Base-by-base conservation (phyloP, 371 early-diverging fungal species). In the Blakeslea trispora region DNA sequence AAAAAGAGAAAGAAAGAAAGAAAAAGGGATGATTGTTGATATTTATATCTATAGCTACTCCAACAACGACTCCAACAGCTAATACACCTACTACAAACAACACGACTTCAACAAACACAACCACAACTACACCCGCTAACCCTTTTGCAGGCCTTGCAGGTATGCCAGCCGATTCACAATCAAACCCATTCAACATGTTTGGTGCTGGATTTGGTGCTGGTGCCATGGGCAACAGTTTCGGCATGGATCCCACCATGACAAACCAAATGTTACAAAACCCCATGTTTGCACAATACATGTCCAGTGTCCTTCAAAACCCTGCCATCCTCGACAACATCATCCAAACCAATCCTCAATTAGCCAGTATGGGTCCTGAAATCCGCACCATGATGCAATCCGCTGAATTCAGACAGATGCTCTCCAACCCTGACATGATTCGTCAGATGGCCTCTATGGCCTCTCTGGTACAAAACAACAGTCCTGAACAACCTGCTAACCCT, bases 361-460 rank as follows among this genome's bases (percentile, higher is more conserved):
- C 91, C 18, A 66, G 73, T 56, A 86, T 93, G 83, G 93, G 91
- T 10, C 96, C 96, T 39, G 86, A 94, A 69, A 81, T 94, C 68
- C 88, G 94, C 43, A 78, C 82, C 61, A 85, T 88, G 84, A 78
- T 91, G 69, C 82, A 79, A 45, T 82, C 88, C 50, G 92, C 93
- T 0, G 86, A 89, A 59, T 91, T 95, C 58, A 81, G 91, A 67
- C 83, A 88, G 34, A 90, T 95, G 87, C 80, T 94, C 59, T 63
- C 91, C 53, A 90, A 95, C 69, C 96, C 96, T 21, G 84, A 94
- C 37, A 68, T 88, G 55, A 70, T 95, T 64, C 84, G 90, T 35
- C 77, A 79, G 50, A 88, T 91, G 75, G 89, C 92, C 49, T 80
- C 85, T 57, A 86, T 93, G 88, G 82, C 81, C 18, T 72, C 86